These are phyloP conservation scores for Puccinia novopanici DNA, from an alignment of 1,284 basidiomycete genomes.

Conservation along the genomic window DNA sequence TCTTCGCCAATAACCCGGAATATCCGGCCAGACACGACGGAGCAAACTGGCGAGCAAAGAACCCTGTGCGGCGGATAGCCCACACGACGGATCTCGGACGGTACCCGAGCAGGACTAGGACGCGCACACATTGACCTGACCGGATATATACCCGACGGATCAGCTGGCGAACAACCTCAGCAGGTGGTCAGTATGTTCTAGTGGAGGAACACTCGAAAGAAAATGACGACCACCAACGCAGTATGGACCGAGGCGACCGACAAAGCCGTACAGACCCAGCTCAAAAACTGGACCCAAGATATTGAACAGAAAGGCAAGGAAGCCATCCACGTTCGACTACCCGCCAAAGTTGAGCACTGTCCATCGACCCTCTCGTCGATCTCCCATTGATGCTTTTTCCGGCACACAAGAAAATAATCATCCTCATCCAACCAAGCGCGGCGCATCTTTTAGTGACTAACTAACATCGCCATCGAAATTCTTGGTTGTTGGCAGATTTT, in stretches of 20 bases:
- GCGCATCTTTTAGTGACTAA: background rate
- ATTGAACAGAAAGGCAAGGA: slow-evolving; percentile 34
- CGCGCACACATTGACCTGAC: no score
- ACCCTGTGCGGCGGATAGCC: no score
- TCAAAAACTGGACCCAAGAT: slow-evolving; percentile 40
- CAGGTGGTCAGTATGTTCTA: background rate
- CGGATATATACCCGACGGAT: background rate
- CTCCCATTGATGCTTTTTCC: no score
- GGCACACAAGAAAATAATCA: background rate
- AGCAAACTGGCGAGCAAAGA: no score
- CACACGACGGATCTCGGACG: no score
- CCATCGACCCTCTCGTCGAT: background rate
- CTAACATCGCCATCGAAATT: background rate
- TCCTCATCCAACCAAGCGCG: background rate
- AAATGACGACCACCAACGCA: slow-evolving; percentile 18
- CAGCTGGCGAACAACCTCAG: background rate
- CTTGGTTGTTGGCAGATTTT: slow-evolving; percentile 22
- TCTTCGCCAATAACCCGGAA: no score
- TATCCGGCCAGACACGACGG: no score
- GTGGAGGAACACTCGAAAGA: background rate
- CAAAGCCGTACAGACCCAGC: slow-evolving; percentile 28
- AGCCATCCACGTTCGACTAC: slow-evolving; percentile 25
- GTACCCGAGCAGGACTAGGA: no score
- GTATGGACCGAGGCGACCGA: slow-evolving; percentile 41
- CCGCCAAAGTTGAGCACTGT: slow-evolving; percentile 33